phyloP scores from a whole-genome alignment of 495 filamentous ascomycete genomes.

The Xylaria grammica region DNA sequence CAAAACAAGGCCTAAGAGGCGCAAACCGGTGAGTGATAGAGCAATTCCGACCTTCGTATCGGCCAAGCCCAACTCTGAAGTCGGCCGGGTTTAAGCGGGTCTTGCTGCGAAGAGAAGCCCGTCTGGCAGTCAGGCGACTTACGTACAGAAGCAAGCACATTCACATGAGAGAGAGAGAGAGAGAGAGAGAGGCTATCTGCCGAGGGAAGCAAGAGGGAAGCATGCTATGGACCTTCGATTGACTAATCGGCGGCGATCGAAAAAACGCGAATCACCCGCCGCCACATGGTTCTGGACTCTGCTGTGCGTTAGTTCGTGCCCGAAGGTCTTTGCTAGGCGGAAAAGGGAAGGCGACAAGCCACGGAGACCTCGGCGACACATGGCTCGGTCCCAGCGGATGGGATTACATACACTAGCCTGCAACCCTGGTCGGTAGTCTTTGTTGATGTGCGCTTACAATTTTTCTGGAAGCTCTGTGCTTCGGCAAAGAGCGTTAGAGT shows the following conservation, averaged over 20 bases:
- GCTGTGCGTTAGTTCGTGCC: constrained; percentile 15
- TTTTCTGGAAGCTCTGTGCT: neutral
- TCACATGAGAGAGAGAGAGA: constrained; percentile 5
- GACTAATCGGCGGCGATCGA: constrained; percentile 21
- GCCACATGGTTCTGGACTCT: constrained; percentile 15
- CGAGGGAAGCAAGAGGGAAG: neutral
- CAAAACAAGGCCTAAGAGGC: neutral
- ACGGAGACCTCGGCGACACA: constrained; percentile 17
- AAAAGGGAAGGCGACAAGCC: constrained; percentile 8
- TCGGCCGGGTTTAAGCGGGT: neutral
- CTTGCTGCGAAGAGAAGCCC: neutral
- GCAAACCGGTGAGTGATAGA: neutral
- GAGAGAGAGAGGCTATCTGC: neutral
- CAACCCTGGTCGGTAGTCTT: neutral
- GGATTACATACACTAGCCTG: constrained; percentile 2
- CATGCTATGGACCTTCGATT: constrained; percentile 9
- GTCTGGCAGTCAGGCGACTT: neutral
- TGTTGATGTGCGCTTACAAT: neutral
- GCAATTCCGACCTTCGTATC: neutral
- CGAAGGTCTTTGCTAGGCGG: constrained; percentile 2
- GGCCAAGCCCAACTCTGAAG: neutral
- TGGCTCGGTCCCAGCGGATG: constrained; percentile 16
- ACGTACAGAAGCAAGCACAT: too few species aligned
- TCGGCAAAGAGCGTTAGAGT: too few species aligned
- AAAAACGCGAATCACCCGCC: constrained; percentile 19